These are phyloP conservation scores for Aspergillus nanangensis DNA, from an alignment of 495 filamentous ascomycete species.

Conservation along the genomic window DNA sequence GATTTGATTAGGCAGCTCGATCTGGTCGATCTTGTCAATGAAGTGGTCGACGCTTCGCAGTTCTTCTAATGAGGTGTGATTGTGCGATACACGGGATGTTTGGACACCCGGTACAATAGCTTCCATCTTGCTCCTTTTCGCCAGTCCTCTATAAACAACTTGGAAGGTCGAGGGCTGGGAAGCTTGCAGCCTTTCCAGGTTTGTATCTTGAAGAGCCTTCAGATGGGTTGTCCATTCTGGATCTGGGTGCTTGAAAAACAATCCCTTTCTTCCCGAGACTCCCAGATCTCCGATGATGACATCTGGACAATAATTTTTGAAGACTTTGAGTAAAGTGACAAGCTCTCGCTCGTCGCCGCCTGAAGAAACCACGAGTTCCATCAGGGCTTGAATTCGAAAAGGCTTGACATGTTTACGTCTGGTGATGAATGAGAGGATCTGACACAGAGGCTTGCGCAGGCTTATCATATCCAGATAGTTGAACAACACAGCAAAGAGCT, in stretches of 20 bases:
- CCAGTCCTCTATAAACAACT: constrained; percentile 38
- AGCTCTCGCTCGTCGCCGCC: constrained; percentile 66
- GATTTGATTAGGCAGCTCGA: constrained; percentile 78
- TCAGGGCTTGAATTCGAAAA: constrained; percentile 78
- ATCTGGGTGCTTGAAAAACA: constrained; percentile 65
- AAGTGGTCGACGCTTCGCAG: constrained; percentile 69
- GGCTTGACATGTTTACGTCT: constrained; percentile 83
- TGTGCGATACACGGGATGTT: constrained; percentile 58
- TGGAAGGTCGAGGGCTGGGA: constrained; percentile 34
- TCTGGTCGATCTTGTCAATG: constrained; percentile 68
- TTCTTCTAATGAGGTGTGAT: constrained; percentile 63
- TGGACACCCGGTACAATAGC: constrained; percentile 63
- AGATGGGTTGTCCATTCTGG: constrained; percentile 71
- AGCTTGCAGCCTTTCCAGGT: constrained; percentile 29
- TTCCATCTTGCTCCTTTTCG: constrained; percentile 43
- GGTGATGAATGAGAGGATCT: constrained; percentile 79
- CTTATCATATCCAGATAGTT: constrained; percentile 78
- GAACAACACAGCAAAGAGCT: constrained; percentile 74
- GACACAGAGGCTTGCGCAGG: constrained; percentile 54
- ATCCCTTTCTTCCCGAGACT: constrained; percentile 25
- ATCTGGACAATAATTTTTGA: constrained; percentile 88
- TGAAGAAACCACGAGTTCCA: constrained; percentile 42
- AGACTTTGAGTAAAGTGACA: constrained; percentile 72
- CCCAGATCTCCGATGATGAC: constrained; percentile 69
- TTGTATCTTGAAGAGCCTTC: constrained; percentile 59